Evolutionary conservation across 148 eudicot genomes (phyloP).

Genomic region (Rhododendron ferrugineum): DNA sequence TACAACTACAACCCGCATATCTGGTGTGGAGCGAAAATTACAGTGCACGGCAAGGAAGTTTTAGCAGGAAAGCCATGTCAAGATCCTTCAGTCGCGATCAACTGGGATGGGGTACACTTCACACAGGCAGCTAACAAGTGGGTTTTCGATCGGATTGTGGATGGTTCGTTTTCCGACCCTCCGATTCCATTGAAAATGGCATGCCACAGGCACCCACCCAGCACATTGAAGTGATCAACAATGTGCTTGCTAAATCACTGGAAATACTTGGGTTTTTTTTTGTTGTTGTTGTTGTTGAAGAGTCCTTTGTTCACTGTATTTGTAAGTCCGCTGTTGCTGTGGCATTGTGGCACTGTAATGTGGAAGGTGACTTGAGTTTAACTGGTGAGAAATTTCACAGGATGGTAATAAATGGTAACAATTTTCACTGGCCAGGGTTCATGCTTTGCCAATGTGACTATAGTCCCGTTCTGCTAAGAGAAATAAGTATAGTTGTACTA

Average conservation of each 20-base stretch:
- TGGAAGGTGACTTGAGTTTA: background rate
- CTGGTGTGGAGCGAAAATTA: slow-evolving; percentile 55
- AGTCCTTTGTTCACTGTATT: background rate
- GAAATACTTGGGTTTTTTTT: background rate
- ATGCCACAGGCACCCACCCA: slow-evolving; percentile 30
- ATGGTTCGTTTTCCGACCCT: slow-evolving; percentile 73
- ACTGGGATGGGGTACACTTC: slow-evolving; percentile 80
- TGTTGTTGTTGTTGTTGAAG: background rate
- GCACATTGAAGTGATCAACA: background rate
- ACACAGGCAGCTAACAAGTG: slow-evolving; percentile 78
- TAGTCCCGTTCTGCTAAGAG: too few relatives aligned
- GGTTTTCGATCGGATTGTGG: slow-evolving; percentile 53
- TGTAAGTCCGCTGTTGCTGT: background rate
- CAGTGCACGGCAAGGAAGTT: slow-evolving; percentile 47
- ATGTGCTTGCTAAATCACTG: background rate
- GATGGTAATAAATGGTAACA: background rate
- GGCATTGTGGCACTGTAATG: background rate
- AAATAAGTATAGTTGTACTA: too few relatives aligned
- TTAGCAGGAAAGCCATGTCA: slow-evolving; percentile 50
- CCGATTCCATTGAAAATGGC: slow-evolving; percentile 51
- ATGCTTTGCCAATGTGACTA: background rate
- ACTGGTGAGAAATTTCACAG: background rate
- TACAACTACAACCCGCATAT: slow-evolving; percentile 57
- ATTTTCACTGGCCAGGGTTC: background rate
- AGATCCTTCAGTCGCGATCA: slow-evolving; percentile 43